These are phyloP conservation scores for Pythium dissotocum DNA, from an alignment of 352 stramenopile species.

Conservation along the genomic window DNA sequence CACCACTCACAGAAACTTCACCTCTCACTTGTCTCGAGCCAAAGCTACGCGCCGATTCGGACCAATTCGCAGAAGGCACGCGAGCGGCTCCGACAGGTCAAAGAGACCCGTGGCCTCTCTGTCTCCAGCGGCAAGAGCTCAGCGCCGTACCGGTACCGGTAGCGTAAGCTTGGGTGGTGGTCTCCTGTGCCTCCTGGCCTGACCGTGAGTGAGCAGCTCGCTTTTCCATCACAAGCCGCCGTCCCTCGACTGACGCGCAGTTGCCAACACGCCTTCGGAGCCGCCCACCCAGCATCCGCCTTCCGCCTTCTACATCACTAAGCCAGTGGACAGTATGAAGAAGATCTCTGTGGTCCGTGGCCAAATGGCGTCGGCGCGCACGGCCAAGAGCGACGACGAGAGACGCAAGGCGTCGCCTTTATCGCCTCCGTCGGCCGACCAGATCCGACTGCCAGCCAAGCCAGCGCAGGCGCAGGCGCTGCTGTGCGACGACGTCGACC, in stretches of 20 bases:
- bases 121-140: not conserved
- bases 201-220: conserved; percentile 1
- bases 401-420: conserved; percentile 29
- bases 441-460: conserved; percentile 10
- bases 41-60: conserved; percentile 20
- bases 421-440: conserved; percentile 14
- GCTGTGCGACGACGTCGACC: conserved; percentile 28
- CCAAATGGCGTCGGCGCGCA: conserved; percentile 14
- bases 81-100: too few relatives aligned
- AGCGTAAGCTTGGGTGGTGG: not conserved
- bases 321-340: conserved; percentile 17
- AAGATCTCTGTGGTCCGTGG: conserved; percentile 17
- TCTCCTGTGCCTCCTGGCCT: not conserved
- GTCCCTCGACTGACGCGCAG: not conserved
- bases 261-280: not conserved
- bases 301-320: not conserved
- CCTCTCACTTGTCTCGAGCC: not conserved
- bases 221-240: not conserved
- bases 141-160: not conserved
- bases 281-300: not conserved
- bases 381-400: conserved; percentile 24
- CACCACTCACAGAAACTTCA: not conserved
- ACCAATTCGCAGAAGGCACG: not conserved
- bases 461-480: not conserved
- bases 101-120: not conserved